Evolutionary conservation across 805 yeast species (phyloP).

Genomic region (Yarrowia sp.): DNA sequence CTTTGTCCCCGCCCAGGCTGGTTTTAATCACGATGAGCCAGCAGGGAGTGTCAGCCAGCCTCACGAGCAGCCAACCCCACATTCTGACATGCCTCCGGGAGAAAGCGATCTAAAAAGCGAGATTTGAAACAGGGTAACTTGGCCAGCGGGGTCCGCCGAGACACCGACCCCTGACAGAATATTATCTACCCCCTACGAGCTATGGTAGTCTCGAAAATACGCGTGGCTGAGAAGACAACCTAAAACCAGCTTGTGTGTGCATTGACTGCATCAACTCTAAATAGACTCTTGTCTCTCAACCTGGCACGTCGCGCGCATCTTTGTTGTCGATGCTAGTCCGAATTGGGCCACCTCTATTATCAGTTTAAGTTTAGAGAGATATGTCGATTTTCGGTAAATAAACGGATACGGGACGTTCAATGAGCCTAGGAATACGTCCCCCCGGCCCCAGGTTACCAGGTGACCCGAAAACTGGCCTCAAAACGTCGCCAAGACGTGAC

Average conservation of each 20-base stretch:
- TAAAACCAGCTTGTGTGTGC: slow-evolving; percentile 1
- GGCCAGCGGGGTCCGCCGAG: too few relatives aligned
- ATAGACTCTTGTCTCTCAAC: neutral
- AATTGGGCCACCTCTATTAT: slow-evolving; percentile 16
- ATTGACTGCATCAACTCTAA: neutral
- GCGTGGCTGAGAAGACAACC: slow-evolving; percentile 24
- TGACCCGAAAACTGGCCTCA: neutral
- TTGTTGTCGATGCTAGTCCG: slow-evolving; percentile 25
- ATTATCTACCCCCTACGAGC: neutral
- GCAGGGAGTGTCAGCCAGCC: slow-evolving; percentile 11
- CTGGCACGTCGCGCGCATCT: slow-evolving; percentile 34
- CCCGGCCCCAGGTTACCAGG: neutral
- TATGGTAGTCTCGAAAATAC: slow-evolving; percentile 18
- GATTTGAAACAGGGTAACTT: too few relatives aligned
- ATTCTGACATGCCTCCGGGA: neutral
- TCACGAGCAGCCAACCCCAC: neutral
- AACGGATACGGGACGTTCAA: neutral
- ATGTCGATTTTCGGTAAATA: neutral
- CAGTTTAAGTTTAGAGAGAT: neutral
- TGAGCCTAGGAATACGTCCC: too few relatives aligned
- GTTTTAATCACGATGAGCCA: neutral
- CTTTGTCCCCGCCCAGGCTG: slow-evolving; percentile 16
- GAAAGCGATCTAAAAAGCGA: too few relatives aligned
- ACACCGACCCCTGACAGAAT: neutral
- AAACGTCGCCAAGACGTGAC: neutral